Base-by-base conservation (phyloP, 495 filamentous ascomycete species). In the Daldinia childiae region DNA sequence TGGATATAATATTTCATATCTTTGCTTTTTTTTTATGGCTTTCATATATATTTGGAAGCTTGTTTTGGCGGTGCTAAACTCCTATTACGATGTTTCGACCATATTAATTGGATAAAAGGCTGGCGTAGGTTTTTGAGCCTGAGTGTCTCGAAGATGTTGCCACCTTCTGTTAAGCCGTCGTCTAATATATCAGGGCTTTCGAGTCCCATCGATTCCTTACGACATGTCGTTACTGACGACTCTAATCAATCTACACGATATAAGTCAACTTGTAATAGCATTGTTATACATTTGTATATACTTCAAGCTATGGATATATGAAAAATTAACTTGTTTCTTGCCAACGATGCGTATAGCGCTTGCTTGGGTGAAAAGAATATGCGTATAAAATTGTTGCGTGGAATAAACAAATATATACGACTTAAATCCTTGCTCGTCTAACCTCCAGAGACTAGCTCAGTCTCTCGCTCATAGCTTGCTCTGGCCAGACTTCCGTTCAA, bases 261-360 rank as follows among this genome's bases (percentile, higher is more conserved):
- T 59, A 43, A 24, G 29, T 56, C 6, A 19, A 43, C 43, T 48
- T 34, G n/a, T 45, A 41, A 69, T 41, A 41, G 51, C 38, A 17
- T 34, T 63, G 27, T 14, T 69, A 54, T 62, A 58, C 62, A 45
- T 68, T 51, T 71, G 55, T 67, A 66, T 64, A 51, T 67, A 74
- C 62, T 43, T 32, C 11, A 11, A 38, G 34, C 54, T 38, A 55
- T 55, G 61, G 43, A 60, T 54, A 69, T 60, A 66, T 58, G 11
- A 17, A 54, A 7, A 52, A 62, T 26, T 32, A 66, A 30, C 30
- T 21, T 24, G 2, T 52, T 38, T 34, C 9, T 21, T 48, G n/a
- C 36, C 30, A 34, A 21, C 26, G 19, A 54, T 21, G 15, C 45
- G 56, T 24, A 66, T 15, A 41, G 27, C 34, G 36, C 56, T 57